These are phyloP conservation scores for Phytophthora aleatoria DNA, from an alignment of 352 stramenopile species.

Conservation along the genomic window DNA sequence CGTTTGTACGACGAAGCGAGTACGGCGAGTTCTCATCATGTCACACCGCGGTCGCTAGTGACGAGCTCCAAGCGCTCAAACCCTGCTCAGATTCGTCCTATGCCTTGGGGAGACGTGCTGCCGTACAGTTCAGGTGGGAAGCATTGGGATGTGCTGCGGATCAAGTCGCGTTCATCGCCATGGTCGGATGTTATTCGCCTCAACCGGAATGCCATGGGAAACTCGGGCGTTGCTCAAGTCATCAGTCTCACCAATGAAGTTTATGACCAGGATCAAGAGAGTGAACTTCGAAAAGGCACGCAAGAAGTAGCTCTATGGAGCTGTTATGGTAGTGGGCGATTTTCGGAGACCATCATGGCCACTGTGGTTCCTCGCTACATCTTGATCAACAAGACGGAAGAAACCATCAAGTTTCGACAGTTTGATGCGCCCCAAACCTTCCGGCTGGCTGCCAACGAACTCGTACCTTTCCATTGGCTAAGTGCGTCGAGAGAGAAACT, in stretches of 20 bases:
- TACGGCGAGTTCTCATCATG: constrained; percentile 84
- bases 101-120: constrained; percentile 81
- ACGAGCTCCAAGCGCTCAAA: constrained; percentile 79
- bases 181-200: constrained; percentile 88
- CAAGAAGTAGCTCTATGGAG: constrained; percentile 88
- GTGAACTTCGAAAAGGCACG: constrained; percentile 64
- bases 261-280: constrained; percentile 59
- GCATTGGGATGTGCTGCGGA: constrained; percentile 83
- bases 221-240: constrained; percentile 86
- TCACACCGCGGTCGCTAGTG: constrained; percentile 74
- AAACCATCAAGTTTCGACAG: constrained; percentile 88
- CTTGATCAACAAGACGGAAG: constrained; percentile 85
- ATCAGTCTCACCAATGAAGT: constrained; percentile 83
- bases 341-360: constrained; percentile 86
- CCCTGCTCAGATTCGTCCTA: constrained; percentile 77
- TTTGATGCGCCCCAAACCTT: constrained; percentile 77
- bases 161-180: constrained; percentile 73
- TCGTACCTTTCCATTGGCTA: constrained; percentile 87
- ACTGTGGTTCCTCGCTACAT: constrained; percentile 89
- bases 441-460: constrained; percentile 69
- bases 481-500: constrained; percentile 78
- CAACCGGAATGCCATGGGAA: constrained; percentile 89
- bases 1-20: constrained; percentile 88
- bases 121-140: constrained; percentile 76
- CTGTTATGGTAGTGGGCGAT: constrained; percentile 80